Evolutionary conservation across 495 filamentous ascomycete species (phyloP).

Genomic region (Stereocaulon alpinum): DNA sequence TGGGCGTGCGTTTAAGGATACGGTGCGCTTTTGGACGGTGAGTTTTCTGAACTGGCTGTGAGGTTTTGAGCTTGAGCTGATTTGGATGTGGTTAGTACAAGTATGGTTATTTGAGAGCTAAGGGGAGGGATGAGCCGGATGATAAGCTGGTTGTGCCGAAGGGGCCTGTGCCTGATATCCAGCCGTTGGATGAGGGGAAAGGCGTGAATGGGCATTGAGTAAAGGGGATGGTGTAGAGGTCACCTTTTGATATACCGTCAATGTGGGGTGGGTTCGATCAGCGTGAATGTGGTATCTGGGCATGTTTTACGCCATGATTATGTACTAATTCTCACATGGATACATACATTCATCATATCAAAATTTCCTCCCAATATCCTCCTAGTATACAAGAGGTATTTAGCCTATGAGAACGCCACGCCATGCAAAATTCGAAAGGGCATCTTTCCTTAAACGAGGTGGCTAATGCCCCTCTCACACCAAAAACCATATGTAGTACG

Average conservation of each 20-base stretch:
- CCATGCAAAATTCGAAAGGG: too few species aligned
- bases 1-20: slow-evolving; percentile 53
- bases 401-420: too few species aligned
- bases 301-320: too few species aligned
- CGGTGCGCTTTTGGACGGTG: slow-evolving; percentile 53
- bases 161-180: slow-evolving; percentile 51
- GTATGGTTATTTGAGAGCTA: slow-evolving; percentile 23
- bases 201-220: neutral
- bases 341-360: too few species aligned
- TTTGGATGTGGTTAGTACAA: slow-evolving; percentile 32
- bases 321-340: too few species aligned
- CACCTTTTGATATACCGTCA: too few species aligned
- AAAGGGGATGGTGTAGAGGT: neutral
- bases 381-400: too few species aligned
- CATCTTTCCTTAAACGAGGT: too few species aligned
- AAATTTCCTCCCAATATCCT: too few species aligned
- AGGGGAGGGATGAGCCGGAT: slow-evolving; percentile 7
- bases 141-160: slow-evolving; percentile 40
- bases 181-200: slow-evolving; percentile 23
- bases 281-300: neutral
- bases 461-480: too few species aligned
- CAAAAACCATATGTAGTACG: too few species aligned
- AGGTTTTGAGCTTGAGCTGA: slow-evolving; percentile 22
- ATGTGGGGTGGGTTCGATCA: too few species aligned
- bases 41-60: slow-evolving; percentile 21